phyloP scores from a whole-genome alignment of 1,284 basidiomycete species.

The Pascua sp. region DNA sequence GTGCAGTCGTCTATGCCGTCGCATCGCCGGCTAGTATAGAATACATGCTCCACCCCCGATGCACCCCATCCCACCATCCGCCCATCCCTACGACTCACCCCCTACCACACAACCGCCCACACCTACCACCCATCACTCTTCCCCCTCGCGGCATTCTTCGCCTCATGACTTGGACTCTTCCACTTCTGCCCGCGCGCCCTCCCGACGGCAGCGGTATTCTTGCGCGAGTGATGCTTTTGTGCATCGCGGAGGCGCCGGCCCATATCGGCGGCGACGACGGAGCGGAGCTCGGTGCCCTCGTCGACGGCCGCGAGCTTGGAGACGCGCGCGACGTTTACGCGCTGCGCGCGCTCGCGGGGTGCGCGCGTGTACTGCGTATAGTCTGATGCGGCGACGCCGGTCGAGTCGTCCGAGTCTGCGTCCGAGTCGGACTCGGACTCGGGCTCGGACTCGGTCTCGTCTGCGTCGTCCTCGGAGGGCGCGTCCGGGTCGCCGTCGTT shows the following conservation, averaged over 20 bases:
- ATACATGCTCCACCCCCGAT: too few species aligned
- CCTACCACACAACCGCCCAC: too few species aligned
- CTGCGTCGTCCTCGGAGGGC: neutral
- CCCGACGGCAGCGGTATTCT: conserved; percentile 62
- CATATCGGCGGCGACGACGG: conserved; percentile 63
- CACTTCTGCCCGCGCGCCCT: conserved; percentile 77
- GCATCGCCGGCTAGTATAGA: too few species aligned
- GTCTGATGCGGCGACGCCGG: conserved; percentile 31
- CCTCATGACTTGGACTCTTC: conserved; percentile 54
- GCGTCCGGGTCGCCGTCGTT: conserved; percentile 33
- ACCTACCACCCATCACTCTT: too few species aligned
- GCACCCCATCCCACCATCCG: too few species aligned
- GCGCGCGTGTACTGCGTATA: conserved; percentile 39
- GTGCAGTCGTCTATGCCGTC: too few species aligned
- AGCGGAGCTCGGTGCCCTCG: conserved; percentile 45
- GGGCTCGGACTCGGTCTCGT: conserved; percentile 2
- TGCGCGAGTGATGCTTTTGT: conserved; percentile 65
- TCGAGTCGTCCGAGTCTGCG: conserved; percentile 19
- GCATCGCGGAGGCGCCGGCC: conserved; percentile 60
- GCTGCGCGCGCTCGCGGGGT: conserved; percentile 6
- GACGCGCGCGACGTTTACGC: conserved; percentile 5
- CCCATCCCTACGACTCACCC: too few species aligned
- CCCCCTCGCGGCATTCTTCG: too few species aligned
- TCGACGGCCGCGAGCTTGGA: conserved; percentile 23
- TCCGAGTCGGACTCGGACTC: conserved; percentile 24